Conservation (phyloP, 2,329 filamentous ascomycete genomes). For the Dothideomycetidae sp. region DNA sequence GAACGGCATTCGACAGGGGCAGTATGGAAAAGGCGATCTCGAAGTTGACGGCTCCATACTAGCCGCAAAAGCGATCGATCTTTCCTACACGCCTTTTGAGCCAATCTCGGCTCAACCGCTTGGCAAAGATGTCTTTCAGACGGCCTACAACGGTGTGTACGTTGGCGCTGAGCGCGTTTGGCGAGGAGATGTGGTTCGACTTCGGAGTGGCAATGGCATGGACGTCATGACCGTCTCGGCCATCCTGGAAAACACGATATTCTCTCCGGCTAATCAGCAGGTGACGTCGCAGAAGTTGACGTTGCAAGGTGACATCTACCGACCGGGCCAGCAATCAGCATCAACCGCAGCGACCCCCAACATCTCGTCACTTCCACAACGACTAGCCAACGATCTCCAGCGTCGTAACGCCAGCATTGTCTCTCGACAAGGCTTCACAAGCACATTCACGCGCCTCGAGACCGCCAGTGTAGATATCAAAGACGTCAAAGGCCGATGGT, state of each 20-base stretch:
- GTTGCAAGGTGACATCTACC: conserved; percentile 39
- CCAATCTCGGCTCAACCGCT: conserved; percentile 28
- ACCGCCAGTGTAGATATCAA: conserved; percentile 25
- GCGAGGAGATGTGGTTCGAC: conserved; percentile 43
- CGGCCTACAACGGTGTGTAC: conserved; percentile 40
- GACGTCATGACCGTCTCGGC: conserved; percentile 36
- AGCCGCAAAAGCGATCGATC: conserved; percentile 41
- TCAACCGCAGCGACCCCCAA: conserved; percentile 12
- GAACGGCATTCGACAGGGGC: conserved; percentile 27
- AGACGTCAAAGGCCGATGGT: conserved; percentile 47
- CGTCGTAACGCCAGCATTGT: conserved; percentile 33
- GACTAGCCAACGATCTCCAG: conserved; percentile 38
- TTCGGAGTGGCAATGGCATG: conserved; percentile 31
- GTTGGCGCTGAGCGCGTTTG: conserved; percentile 47
- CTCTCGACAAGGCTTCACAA: conserved; percentile 20
- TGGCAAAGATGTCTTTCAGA: conserved; percentile 24
- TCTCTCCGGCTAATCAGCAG: conserved; percentile 14
- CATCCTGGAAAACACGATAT: conserved; percentile 27
- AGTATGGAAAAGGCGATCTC: conserved; percentile 34
- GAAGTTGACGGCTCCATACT: conserved; percentile 45
- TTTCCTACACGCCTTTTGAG: conserved; percentile 40
- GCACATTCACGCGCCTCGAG: conserved; percentile 32
- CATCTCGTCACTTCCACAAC: conserved; percentile 31
- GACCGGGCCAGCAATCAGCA: conserved; percentile 22
- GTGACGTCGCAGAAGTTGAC: conserved; percentile 21